Evolutionary conservation across 495 filamentous ascomycete species (phyloP).

Genomic region (Venustampulla echinocandica): DNA sequence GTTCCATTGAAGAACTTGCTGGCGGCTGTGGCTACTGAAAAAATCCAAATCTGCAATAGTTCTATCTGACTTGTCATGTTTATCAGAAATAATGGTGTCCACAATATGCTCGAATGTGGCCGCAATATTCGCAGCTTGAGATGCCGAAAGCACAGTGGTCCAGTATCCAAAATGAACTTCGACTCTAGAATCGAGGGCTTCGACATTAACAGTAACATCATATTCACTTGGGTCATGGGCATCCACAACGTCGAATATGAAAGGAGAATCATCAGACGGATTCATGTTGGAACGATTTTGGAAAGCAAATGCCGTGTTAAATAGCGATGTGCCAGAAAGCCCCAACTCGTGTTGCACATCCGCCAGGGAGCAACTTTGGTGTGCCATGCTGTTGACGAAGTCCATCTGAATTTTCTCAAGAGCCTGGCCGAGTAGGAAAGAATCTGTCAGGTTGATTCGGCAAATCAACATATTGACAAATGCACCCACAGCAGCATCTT

Average conservation of each 20-base stretch:
- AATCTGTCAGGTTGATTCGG: conserved; percentile 1
- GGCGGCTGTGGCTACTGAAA: not conserved
- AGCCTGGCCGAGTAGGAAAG: not conserved
- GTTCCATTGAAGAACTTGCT: conserved; percentile 21
- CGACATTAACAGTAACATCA: conserved; percentile 3
- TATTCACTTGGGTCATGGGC: conserved; percentile 5
- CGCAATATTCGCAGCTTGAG: conserved; percentile 2
- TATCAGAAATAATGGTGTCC: not conserved
- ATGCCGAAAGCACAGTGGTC: not conserved
- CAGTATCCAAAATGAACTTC: conserved; percentile 6
- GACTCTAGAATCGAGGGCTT: not conserved
- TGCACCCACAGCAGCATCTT: conserved; percentile 18
- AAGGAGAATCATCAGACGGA: not conserved
- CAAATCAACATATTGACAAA: conserved; percentile 9
- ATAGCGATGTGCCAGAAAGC: conserved; percentile 5
- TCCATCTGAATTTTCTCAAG: not conserved
- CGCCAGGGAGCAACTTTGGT: conserved; percentile 5
- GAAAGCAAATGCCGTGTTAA: conserved; percentile 6
- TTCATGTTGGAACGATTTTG: not conserved
- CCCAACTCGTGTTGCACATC: conserved; percentile 6
- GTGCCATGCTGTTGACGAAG: not conserved
- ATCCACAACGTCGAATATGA: conserved; percentile 1
- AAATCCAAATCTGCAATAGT: not conserved
- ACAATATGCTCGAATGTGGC: conserved; percentile 3
- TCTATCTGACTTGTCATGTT: not conserved